Base-by-base conservation (phyloP, 2,329 filamentous ascomycete genomes). In the Xylaria sp. region DNA sequence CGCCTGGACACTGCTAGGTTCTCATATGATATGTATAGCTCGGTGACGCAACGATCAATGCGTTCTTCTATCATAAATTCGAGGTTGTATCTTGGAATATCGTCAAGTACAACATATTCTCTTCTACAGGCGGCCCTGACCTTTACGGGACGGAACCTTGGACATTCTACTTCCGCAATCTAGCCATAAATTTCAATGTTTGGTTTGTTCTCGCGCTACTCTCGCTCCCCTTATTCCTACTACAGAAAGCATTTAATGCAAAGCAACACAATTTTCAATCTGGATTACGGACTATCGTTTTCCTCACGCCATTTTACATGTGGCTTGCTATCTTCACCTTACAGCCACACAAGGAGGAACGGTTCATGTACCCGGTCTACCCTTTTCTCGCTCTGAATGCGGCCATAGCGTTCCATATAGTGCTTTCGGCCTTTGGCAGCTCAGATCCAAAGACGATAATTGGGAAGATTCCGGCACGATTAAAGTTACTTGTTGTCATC, bases 291-390 rank as follows among this genome's bases (percentile, higher is more conserved):
- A 93, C 91, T 9, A 75, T 97, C 56, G 88, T 95, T 21, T 93
- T 97, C 72, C 84, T 95, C 62, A 82, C 88, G 0, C 96, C 96
- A 0, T 97, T 98, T 80, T 99, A 98, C 78, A 86, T 98, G 77
- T 99, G 96, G 96, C 86, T 99, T 32, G 88, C 82, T 3, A 96
- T 98, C 70, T 98, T 99, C 82, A 95, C 93, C 0, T 78, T 92
- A 8, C 96, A 99, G 78, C 93, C 96, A 17, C 96, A 99, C 82
- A 99, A 99, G 77, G 96, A 99, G 79, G 96, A 99, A 81, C 87
- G 96, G 6, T 99, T 99, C 83, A 98, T 99, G 94, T 99, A 97
- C 76, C 96, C 96, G 0, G 92, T 89, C 1, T 99, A 99, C 76
- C 96, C 96, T 0, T 93, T 95, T 71, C 85, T 99, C 45, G 92